Base-by-base conservation (phyloP, 495 filamentous ascomycete genomes). In the Chaetomium tenue region DNA sequence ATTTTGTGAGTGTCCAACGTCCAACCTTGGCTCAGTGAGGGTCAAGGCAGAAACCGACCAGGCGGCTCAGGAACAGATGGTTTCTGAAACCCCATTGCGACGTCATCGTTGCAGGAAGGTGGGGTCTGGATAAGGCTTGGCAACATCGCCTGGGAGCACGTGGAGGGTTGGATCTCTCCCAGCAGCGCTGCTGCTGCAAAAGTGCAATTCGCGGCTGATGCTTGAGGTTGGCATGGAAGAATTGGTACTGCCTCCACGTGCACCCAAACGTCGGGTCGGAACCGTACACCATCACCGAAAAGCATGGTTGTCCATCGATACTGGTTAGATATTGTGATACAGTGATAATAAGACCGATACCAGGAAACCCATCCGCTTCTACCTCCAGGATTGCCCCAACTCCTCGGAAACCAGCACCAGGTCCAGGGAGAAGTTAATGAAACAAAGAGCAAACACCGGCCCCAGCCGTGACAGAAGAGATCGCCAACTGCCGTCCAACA, bases 301-400 rank as follows among this genome's bases (percentile, higher is more conserved):
- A 30, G 5, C 57, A 20, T 1, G 26, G 0, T 37, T 5, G 20
- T 20, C 15, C 26, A 48, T n/a, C 8, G 42, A 63, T 48, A 50
- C 61, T 39, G 20, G 7, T 42, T 53, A 56, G n/a, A 57, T 42
- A 63, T 55, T 63, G 60, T 15, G 42, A 12, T 57, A 63, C 61
- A 63, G 12, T 20, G 26, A 47, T 57, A 39, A 26, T 48, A 25
- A 46, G 61, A 42, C 42, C 42, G 39, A 37, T 47, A 63, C 52
- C 44, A 57, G 15, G 28, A 63, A 57, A 50, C 53, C 23, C 28
- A 50, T 50, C 53, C 61, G 26, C 42, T 39, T 44, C 59, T 46
- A 2, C 42, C 20, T 44, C 22, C 15, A 26, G 23, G 37, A 40
- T 15, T 28, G 6, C 53, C 53, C 47, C 26, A 63, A 56, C 60